phyloP scores from a whole-genome alignment of 129 eudicot species.

The Cynara cardunculus region DNA sequence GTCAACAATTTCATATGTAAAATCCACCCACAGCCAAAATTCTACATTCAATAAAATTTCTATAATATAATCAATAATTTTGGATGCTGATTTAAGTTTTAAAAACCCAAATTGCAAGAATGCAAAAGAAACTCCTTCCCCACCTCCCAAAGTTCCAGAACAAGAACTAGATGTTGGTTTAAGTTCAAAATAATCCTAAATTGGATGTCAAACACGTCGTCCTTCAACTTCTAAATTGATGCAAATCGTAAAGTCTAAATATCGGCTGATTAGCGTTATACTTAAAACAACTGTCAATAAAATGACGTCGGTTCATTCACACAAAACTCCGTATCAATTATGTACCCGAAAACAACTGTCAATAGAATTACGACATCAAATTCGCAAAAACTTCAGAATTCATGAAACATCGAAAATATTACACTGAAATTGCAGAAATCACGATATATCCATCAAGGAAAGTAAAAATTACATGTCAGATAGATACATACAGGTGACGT shows the following conservation, averaged over 20 bases:
- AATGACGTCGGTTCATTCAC: not conserved
- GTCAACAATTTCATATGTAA: not conserved
- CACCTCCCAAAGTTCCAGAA: too few species aligned
- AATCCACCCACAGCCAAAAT: not conserved
- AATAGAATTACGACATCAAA: not conserved
- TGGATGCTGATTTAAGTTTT: not conserved
- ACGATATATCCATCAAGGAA: not conserved
- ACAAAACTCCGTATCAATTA: not conserved
- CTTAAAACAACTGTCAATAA: not conserved
- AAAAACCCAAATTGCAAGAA: not conserved
- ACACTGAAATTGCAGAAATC: not conserved
- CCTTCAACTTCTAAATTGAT: not conserved
- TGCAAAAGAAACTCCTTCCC: not conserved
- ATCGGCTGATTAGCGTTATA: not conserved
- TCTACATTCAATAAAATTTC: not conserved
- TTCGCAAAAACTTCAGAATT: not conserved
- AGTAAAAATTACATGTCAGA: not conserved
- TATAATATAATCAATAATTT: too few species aligned
- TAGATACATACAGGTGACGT: not conserved
- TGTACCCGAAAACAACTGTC: not conserved
- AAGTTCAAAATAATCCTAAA: too few species aligned
- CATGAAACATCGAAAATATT: not conserved
- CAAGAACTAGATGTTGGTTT: not conserved
- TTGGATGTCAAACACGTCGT: not conserved
- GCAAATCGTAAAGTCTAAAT: not conserved